Evolutionary conservation across 768 basidiomycete genomes (phyloP).

Genomic region (Vishniacozyma victoriae): DNA sequence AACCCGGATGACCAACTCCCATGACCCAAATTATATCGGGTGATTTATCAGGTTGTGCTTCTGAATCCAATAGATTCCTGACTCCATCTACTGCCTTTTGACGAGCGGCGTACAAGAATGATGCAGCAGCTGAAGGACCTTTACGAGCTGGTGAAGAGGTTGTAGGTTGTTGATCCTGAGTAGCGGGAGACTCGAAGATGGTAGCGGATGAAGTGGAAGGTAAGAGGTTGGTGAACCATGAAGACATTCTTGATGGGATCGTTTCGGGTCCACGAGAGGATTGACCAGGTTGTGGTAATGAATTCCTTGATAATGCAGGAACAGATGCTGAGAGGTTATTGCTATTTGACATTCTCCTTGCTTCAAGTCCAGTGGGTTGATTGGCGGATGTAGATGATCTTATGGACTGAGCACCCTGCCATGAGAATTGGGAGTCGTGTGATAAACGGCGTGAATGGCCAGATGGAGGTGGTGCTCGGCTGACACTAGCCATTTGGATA

Average conservation of each 20-base stretch:
- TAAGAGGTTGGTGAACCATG: constrained; percentile 42
- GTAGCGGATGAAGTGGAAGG: constrained; percentile 19
- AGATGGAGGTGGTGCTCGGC: constrained; percentile 1
- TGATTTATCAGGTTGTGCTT: constrained; percentile 76
- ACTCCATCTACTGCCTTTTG: constrained; percentile 50
- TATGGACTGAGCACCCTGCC: constrained; percentile 12
- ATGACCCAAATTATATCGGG: constrained; percentile 82
- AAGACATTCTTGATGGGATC: constrained; percentile 37
- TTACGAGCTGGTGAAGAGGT: constrained; percentile 36
- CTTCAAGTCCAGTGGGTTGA: too few species aligned
- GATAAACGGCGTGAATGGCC: constrained; percentile 18
- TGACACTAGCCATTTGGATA: constrained; percentile 3
- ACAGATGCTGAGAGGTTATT: constrained; percentile 35
- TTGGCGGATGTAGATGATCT: background rate
- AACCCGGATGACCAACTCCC: constrained; percentile 60
- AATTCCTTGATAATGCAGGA: constrained; percentile 24
- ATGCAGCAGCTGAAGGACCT: constrained; percentile 32
- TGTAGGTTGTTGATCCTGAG: constrained; percentile 6
- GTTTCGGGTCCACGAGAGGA: constrained; percentile 8
- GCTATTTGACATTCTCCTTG: too few species aligned
- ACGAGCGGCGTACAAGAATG: constrained; percentile 39
- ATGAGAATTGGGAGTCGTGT: constrained; percentile 33
- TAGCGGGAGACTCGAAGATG: constrained; percentile 4
- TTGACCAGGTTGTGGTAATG: constrained; percentile 23
- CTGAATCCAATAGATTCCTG: constrained; percentile 83